phyloP scores from a whole-genome alignment of 768 basidiomycete species.

The Tricholoma hemisulphureum region DNA sequence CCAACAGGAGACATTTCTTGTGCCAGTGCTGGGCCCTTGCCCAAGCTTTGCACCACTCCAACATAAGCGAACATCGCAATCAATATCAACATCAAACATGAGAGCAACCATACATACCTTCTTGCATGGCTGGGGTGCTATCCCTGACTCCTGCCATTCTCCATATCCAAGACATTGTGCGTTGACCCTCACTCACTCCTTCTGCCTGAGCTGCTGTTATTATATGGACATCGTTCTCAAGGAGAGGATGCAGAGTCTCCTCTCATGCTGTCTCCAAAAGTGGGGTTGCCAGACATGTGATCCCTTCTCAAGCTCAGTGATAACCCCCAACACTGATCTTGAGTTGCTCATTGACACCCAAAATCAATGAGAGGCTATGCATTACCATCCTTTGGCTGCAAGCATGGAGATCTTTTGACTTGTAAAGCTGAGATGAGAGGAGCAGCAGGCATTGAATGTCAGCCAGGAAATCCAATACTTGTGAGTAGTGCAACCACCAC shows the following conservation, averaged over 20 bases:
- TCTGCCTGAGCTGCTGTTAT: background rate
- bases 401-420: background rate
- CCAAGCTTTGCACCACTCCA: constrained; percentile 2
- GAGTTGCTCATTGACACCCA: background rate
- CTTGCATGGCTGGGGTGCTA: background rate
- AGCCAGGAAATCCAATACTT: background rate
- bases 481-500: constrained; percentile 4
- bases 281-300: background rate
- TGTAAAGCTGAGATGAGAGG: background rate
- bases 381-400: background rate
- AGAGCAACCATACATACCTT: background rate
- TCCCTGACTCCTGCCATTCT: background rate
- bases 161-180: background rate
- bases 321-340: background rate
- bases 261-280: background rate
- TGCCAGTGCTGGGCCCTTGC: constrained; percentile 4
- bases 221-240: background rate
- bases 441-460: constrained; percentile 10
- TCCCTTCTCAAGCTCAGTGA: background rate
- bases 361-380: background rate
- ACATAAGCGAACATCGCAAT: background rate
- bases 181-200: too few relatives aligned
- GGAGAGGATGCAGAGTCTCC: background rate
- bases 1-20: constrained; percentile 2
- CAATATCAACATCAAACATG: background rate